Evolutionary conservation across 2,329 filamentous ascomycete species (phyloP), one percentile per base, ranked within the genome.

Genomic region (Chaetothyriales sp.): DNA sequence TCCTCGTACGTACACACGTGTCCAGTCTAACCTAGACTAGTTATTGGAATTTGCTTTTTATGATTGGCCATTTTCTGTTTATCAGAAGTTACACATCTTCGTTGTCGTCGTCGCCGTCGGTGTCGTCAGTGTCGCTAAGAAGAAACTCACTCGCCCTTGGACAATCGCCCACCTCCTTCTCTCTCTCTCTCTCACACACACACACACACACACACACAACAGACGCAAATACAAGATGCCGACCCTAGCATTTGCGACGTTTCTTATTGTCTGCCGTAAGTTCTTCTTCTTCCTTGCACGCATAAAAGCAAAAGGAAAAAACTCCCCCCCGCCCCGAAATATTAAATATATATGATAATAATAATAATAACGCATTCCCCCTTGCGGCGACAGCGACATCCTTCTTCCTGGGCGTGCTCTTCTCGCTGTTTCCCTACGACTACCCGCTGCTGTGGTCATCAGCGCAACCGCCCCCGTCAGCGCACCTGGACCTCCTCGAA

Each of bases 361-460:
- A n/a, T n/a, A n/a, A n/a, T n/a, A n/a, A n/a, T n/a, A n/a, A n/a
- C n/a, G n/a, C n/a, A n/a, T n/a, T n/a, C n/a, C n/a, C n/a, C n/a
- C n/a, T n/a, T n/a, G n/a, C n/a, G n/a, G n/a, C 48, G 47, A 39
- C 61, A 89, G 84, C 84, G 57, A 88, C 85, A 58, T 95, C 86
- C 69, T 98, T 98, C 79, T 95, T 96, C 78, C 84, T 98, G 57
- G 92, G 92, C 61, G 88, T 96, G 68, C 83, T 98, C 69, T 98
- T 96, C 78, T 88, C 88, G 61, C 81, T 83, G 56, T 93, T 96
- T 70, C 89, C 92, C 55, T 98, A 96, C 75, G 92, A 72, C 64
- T 72, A 72, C 59, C 70, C 70, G 12, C 67, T 72, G 48, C 68
- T 72, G 5, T 72, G 70, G 70, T 70, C 69, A 20, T 65, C 66